These are phyloP conservation scores for Starmerella sirachaensis DNA, from an alignment of 805 yeast species.

Conservation along the genomic window DNA sequence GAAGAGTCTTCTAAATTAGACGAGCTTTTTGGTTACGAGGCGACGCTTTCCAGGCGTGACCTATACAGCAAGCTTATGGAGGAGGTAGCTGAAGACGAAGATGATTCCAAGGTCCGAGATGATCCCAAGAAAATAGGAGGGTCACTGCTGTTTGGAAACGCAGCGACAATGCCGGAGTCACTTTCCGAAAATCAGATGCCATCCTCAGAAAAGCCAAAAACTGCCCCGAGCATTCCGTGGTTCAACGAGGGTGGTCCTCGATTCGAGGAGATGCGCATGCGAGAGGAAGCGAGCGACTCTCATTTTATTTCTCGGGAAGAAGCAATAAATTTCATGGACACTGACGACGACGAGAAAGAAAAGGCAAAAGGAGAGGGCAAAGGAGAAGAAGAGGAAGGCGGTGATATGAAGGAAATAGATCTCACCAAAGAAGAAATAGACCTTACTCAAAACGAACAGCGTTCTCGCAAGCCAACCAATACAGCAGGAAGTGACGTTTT, in stretches of 20 bases:
- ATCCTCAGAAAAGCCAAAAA: no score
- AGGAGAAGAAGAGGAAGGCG: constrained; percentile 25
- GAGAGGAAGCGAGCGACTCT: neutral
- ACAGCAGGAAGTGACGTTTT: no score
- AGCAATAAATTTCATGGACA: constrained; percentile 7
- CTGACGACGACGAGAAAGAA: constrained; percentile 4
- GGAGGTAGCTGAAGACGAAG: constrained; percentile 8
- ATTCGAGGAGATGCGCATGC: constrained; percentile 12
- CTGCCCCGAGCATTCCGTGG: constrained; percentile 13
- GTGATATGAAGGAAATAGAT: constrained; percentile 1
- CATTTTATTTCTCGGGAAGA: constrained; percentile 36
- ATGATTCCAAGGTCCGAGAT: neutral
- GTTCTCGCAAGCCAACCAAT: no score
- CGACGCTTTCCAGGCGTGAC: constrained; percentile 20
- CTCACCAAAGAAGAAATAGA: no score
- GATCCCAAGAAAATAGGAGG: constrained; percentile 13
- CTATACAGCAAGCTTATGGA: constrained; percentile 17
- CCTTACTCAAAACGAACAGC: no score
- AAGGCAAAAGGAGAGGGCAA: constrained; percentile 9
- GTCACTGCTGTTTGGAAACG: constrained; percentile 18
- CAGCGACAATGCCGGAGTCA: constrained; percentile 11
- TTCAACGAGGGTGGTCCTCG: constrained; percentile 1
- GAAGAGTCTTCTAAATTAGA: constrained; percentile 12
- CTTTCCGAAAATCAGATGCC: no score
- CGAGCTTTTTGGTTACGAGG: constrained; percentile 22